Evolutionary conservation across 495 filamentous ascomycete genomes (phyloP), one percentile per base, ranked within the genome.

Genomic region (Letharia lupina): DNA sequence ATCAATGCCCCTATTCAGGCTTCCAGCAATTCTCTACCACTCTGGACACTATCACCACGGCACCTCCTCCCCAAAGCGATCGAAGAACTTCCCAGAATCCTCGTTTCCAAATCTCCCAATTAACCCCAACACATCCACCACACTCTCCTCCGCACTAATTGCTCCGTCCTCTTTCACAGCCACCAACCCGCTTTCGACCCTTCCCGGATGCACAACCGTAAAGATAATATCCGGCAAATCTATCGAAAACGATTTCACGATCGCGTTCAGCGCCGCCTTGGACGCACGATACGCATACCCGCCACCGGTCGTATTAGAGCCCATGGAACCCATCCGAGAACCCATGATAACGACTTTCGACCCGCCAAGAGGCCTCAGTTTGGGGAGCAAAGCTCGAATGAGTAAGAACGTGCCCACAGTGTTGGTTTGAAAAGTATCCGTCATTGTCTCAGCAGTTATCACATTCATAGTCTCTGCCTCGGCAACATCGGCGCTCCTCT

Each of bases 131-230:
- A 79, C 69, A 37, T 70, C 71, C 33, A 57, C 47, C n/a, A 78
- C 68, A 59, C 70, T 75, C 72, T 79, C 75, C 61, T 75, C 71
- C 11, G 73, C 70, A 39, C 61, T 63, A 13, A 79, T 77, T 20
- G 76, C 77, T 13, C 74, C 75, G 54, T 78, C 75, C 67, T 80
- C 78, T 58, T 73, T 74, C 59, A 71, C 72, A 33, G 62, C 66
- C 63, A 78, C 76, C 52, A 80, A 50, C 52, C 73, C 68, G 41
- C 70, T 77, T 70, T 78, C 76, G 40, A 79, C 77, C n/a, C 76
- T 62, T 2, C 73, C 75, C 15, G 75, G 75, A 70, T 76, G 75
- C 37, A 72, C 48, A 23, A 75, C 8, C 7, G 68, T 45, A 60
- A 70, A 76, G 5, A 62, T 40, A 15, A 71, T 67, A 23, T 71